Conservation (phyloP, 257 asterid species). For the Handroanthus guayacan region DNA sequence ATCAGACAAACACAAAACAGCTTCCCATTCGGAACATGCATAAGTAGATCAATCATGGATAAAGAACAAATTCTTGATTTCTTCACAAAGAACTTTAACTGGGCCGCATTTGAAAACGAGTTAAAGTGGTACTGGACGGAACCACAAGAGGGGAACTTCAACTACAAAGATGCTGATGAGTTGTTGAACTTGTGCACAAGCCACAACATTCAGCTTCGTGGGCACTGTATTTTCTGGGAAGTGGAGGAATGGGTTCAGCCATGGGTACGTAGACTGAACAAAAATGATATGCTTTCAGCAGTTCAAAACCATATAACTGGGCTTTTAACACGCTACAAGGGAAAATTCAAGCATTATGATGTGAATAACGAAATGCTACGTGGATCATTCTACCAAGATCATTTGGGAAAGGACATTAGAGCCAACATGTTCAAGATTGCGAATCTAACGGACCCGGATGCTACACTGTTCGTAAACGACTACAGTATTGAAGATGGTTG, state of each 20-base stretch:
- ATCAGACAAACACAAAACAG: constrained; percentile 68
- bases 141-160: constrained; percentile 67
- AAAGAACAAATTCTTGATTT: constrained; percentile 70
- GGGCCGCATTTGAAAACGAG: constrained; percentile 89
- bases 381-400: constrained; percentile 80
- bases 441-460: constrained; percentile 58
- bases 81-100: constrained; percentile 75
- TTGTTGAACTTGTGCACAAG: constrained; percentile 58
- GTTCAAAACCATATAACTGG: constrained; percentile 66
- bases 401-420: constrained; percentile 66
- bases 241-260: constrained; percentile 65
- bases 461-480: constrained; percentile 74
- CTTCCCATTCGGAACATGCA: constrained; percentile 82
- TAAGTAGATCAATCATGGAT: constrained; percentile 62
- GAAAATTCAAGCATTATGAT: constrained; percentile 78
- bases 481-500: constrained; percentile 77
- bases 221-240: constrained; percentile 95
- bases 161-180: constrained; percentile 80
- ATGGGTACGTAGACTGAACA: constrained; percentile 60
- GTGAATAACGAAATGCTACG: constrained; percentile 91
- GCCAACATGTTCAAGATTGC: constrained; percentile 78
- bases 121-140: constrained; percentile 92
- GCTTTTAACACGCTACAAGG: constrained; percentile 75
- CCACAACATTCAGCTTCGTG: constrained; percentile 69
- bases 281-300: constrained; percentile 54